Evolutionary conservation across 2,329 filamentous ascomycete genomes (phyloP).

Genomic region (Calcarisporium arbuscula): DNA sequence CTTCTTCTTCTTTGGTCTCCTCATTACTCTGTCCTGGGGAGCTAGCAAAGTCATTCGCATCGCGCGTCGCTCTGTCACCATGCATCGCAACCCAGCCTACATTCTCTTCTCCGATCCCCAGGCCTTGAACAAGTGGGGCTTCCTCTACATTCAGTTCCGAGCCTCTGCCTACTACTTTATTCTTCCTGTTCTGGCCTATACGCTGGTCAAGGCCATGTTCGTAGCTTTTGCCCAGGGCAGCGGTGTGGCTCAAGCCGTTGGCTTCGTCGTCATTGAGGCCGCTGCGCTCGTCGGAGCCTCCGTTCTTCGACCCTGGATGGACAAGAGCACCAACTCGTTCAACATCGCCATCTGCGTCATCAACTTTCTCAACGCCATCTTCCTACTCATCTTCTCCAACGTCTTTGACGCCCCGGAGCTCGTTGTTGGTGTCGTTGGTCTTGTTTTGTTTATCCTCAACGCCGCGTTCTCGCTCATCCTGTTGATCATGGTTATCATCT

Average conservation of each 20-base stretch:
- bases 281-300: slow-evolving; percentile 69
- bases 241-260: slow-evolving; percentile 70
- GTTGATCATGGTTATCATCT: slow-evolving; percentile 66
- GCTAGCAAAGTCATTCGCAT: slow-evolving; percentile 84
- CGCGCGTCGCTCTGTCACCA: slow-evolving; percentile 76
- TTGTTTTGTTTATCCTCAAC: slow-evolving; percentile 84
- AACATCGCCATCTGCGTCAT: slow-evolving; percentile 87
- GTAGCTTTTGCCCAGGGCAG: slow-evolving; percentile 71
- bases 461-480: slow-evolving; percentile 77
- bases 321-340: slow-evolving; percentile 95
- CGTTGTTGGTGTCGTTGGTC: slow-evolving; percentile 81
- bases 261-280: slow-evolving; percentile 76
- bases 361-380: slow-evolving; percentile 88
- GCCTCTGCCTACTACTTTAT: slow-evolving; percentile 96
- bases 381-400: slow-evolving; percentile 80
- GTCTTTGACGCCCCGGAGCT: slow-evolving; percentile 79
- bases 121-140: slow-evolving; percentile 94
- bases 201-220: slow-evolving; percentile 83
- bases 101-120: slow-evolving; percentile 95
- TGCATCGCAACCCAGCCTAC: slow-evolving; percentile 96
- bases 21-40: slow-evolving; percentile 74
- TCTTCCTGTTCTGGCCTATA: slow-evolving; percentile 69
- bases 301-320: slow-evolving; percentile 91
- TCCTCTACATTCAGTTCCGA: slow-evolving; percentile 94
- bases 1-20: slow-evolving; percentile 80